These are phyloP conservation scores for Coelastrella sp. DNA, from an alignment of 139 green algal genomes.

Conservation along the genomic window DNA sequence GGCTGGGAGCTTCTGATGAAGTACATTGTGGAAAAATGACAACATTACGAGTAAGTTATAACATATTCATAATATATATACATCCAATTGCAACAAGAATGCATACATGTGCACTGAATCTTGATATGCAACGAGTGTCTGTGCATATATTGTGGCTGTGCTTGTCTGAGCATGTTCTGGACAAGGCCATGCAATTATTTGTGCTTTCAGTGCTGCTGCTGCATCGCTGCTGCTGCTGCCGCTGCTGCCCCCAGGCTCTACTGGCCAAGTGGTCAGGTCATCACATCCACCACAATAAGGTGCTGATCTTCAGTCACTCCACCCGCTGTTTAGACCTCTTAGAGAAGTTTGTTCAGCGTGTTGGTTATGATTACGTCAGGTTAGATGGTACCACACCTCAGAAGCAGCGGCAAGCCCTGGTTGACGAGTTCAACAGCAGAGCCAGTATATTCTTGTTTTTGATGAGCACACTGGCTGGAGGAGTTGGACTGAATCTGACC, in stretches of 20 bases:
- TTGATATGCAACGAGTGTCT: no score
- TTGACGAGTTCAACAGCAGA: conserved; percentile 83
- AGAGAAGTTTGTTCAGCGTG: conserved; percentile 33
- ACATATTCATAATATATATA: neutral
- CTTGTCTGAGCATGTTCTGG: no score
- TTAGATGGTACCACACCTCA: conserved; percentile 67
- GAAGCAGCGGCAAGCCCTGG: conserved; percentile 61
- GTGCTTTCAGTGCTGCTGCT: neutral
- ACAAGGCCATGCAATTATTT: neutral
- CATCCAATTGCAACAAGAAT: no score
- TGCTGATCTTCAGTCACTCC: conserved; percentile 80
- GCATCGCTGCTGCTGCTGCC: no score
- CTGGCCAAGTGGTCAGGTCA: conserved; percentile 15
- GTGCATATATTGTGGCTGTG: no score
- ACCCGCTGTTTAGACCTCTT: conserved; percentile 76
- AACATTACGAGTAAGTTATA: neutral
- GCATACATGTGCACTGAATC: no score
- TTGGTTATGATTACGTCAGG: conserved; percentile 30
- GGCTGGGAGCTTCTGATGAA: conserved; percentile 23
- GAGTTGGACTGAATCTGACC: conserved; percentile 71
- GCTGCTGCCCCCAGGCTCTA: neutral
- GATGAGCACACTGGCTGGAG: conserved; percentile 79
- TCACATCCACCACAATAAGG: conserved; percentile 49
- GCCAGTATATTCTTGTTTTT: conserved; percentile 73
- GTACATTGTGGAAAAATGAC: conserved; percentile 37